A percentile compares a stretch with the other conserved stretches of the same genome.
phyloP scores from a whole-genome alignment of 2,329 filamentous ascomycete genomes.

The Pyrenophora tritici-repentis region DNA sequence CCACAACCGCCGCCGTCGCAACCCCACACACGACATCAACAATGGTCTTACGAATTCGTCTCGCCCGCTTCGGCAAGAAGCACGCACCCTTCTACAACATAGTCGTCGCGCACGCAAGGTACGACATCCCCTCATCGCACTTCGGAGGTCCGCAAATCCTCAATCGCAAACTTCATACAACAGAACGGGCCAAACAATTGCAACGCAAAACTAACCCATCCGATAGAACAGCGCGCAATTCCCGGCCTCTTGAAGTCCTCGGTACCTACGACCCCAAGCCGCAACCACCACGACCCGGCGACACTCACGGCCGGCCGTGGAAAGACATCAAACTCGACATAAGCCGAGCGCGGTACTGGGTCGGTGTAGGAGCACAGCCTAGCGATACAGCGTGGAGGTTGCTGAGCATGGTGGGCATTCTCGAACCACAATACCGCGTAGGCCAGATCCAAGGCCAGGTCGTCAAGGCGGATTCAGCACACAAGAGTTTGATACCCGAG shows the following conservation, averaged over 20 bases:
- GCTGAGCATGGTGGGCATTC: constrained; percentile 68
- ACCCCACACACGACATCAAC: not conserved
- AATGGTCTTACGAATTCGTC: constrained; percentile 93
- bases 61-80: constrained; percentile 88
- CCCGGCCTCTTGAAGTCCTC: constrained; percentile 90
- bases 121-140: constrained; percentile 38
- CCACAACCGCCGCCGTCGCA: not conserved
- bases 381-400: constrained; percentile 88
- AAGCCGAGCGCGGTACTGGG: constrained; percentile 86
- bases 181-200: not conserved
- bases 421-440: constrained; percentile 46
- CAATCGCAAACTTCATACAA: not conserved
- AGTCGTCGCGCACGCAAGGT: constrained; percentile 91
- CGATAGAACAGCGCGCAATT: constrained; percentile 78
- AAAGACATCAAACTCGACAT: constrained; percentile 92
- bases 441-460: constrained; percentile 41
- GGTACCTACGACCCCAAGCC: constrained; percentile 67
- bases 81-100: constrained; percentile 98
- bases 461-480: constrained; percentile 18
- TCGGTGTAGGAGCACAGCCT: constrained; percentile 94
- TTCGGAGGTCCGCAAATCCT: constrained; percentile 5
- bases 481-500: constrained; percentile 6
- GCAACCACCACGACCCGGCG: constrained; percentile 56
- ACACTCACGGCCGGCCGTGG: constrained; percentile 66
- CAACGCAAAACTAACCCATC: not conserved